These are phyloP conservation scores for Boletus sp. DNA, from an alignment of 768 basidiomycete genomes.

Conservation along the genomic window DNA sequence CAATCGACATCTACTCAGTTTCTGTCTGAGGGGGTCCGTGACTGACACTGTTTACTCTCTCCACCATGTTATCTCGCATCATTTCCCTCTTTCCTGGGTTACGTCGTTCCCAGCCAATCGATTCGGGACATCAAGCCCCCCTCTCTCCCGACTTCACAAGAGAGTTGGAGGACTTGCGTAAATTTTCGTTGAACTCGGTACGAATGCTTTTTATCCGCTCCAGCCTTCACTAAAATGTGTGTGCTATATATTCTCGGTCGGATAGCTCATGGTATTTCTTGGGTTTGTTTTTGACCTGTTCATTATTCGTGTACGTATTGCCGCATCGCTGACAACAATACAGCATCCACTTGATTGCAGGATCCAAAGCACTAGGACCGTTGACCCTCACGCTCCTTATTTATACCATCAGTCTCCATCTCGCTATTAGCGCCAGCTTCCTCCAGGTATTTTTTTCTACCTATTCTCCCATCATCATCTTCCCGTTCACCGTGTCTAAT, in stretches of 20 bases:
- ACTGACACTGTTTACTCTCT: neutral
- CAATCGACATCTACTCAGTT: too few relatives aligned
- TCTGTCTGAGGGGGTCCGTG: too few relatives aligned
- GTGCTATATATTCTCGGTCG: neutral
- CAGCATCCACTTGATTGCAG: neutral
- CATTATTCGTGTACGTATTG: neutral
- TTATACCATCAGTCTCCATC: constrained; percentile 17
- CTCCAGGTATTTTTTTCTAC: constrained; percentile 4
- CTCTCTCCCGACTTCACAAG: neutral
- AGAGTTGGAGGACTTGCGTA: neutral
- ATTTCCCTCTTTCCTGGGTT: neutral
- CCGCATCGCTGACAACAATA: neutral
- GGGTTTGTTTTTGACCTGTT: neutral
- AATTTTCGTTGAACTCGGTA: neutral
- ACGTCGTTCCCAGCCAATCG: neutral
- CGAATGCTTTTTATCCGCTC: neutral
- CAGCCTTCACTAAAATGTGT: neutral
- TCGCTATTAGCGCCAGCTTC: constrained; percentile 5
- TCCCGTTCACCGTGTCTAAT: neutral
- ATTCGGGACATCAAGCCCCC: neutral
- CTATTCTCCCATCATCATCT: too few relatives aligned
- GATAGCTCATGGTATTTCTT: constrained; percentile 1
- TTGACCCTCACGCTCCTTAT: constrained; percentile 13
- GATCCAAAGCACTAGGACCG: constrained; percentile 4
- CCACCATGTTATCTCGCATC: neutral